Conservation (phyloP, 441 rosid genomes). For the Populus tomentosa region DNA sequence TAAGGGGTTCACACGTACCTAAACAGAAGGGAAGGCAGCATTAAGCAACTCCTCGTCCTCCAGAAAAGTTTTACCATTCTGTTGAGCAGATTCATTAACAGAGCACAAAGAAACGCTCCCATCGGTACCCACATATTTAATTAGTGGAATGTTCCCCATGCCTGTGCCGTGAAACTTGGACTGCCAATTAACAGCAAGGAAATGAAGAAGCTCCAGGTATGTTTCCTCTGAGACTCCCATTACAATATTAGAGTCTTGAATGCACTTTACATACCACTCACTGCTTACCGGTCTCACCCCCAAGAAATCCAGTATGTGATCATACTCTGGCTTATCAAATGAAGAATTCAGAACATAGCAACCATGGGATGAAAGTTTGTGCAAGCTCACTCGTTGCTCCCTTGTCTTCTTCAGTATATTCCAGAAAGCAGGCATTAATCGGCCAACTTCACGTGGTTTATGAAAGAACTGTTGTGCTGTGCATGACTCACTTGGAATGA, state of each 20-base stretch:
- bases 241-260: conserved; percentile 46
- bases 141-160: conserved; percentile 35
- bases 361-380: conserved; percentile 57
- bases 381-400: conserved; percentile 41
- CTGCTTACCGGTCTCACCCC: conserved; percentile 36
- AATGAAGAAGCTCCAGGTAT: conserved; percentile 44
- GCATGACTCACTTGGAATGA: conserved; percentile 53
- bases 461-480: conserved; percentile 52
- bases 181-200: conserved; percentile 49
- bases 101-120: conserved; percentile 36
- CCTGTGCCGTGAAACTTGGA: conserved; percentile 28
- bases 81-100: conserved; percentile 10
- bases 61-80: conserved; percentile 23
- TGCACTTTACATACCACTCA: conserved; percentile 62
- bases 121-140: conserved; percentile 37
- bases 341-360: conserved; percentile 38
- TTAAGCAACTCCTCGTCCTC: conserved; percentile 62
- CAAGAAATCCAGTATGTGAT: conserved; percentile 43
- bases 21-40: conserved; percentile 29
- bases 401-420: conserved; percentile 44
- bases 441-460: conserved; percentile 51
- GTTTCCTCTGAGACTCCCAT: conserved; percentile 41
- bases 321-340: conserved; percentile 35
- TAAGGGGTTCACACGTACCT: conserved; percentile 1
- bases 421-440: conserved; percentile 28